Percentiles rank a stretch among this genome's conserved stretches.
These are phyloP conservation scores for Tricladium varicosporioides DNA, from an alignment of 2,329 filamentous ascomycete genomes.

Conservation along the genomic window DNA sequence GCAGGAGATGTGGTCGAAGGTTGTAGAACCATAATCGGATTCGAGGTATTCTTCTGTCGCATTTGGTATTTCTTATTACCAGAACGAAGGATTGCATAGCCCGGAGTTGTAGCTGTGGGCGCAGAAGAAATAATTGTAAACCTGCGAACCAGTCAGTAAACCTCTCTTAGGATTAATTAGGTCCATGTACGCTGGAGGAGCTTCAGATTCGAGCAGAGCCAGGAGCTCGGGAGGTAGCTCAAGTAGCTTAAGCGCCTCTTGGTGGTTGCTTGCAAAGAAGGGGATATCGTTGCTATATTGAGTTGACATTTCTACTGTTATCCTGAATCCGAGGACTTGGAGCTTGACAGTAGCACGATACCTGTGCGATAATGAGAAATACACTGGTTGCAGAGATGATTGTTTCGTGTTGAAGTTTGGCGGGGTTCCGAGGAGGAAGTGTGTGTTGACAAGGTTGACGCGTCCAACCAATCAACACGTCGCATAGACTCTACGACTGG, in stretches of 20 bases:
- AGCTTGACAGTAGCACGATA: not conserved
- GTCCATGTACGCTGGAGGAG: conserved; percentile 49
- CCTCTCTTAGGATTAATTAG: not conserved
- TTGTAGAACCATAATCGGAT: conserved; percentile 57
- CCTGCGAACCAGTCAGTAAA: conserved; percentile 14
- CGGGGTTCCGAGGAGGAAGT: conserved; percentile 11
- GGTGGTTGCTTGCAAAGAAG: conserved; percentile 48
- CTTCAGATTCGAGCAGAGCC: conserved; percentile 51
- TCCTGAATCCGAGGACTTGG: not conserved
- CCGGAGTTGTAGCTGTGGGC: conserved; percentile 31
- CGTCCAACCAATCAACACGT: conserved; percentile 28
- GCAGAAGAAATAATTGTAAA: conserved; percentile 38
- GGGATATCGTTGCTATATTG: conserved; percentile 44
- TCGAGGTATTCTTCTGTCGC: conserved; percentile 66
- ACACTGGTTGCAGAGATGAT: not conserved
- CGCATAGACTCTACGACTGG: too few species aligned
- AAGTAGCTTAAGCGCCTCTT: conserved; percentile 56
- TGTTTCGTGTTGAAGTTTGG: conserved; percentile 22
- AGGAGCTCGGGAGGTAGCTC: conserved; percentile 61
- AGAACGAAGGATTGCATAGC: conserved; percentile 52
- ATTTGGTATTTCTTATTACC: conserved; percentile 54
- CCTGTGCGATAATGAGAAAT: too few species aligned
- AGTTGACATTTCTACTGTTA: conserved; percentile 26
- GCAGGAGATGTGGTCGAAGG: conserved; percentile 30
- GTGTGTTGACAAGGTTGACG: conserved; percentile 18